phyloP scores from a whole-genome alignment of 768 basidiomycete genomes.

The Mycena albidolilacea region DNA sequence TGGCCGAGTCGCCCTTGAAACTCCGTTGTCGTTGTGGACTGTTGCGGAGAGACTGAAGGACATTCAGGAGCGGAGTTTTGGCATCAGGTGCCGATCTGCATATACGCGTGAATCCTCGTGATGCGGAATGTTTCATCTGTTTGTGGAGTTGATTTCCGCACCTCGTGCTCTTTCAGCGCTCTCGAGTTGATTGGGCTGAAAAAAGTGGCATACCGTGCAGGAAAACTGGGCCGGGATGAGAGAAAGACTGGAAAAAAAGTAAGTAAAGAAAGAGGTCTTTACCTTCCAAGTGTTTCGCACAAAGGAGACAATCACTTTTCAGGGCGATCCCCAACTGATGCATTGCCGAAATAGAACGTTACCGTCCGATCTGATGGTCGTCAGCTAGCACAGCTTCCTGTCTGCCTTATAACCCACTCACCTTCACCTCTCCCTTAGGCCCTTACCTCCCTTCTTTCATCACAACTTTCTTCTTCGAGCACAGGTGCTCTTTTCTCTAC shows the following conservation, averaged over 20 bases:
- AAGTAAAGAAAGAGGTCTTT: neutral
- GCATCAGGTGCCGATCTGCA: neutral
- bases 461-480: conserved; percentile 32
- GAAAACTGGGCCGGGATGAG: too few relatives aligned
- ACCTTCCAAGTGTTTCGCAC: neutral
- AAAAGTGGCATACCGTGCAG: neutral
- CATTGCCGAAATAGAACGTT: neutral
- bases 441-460: conserved; percentile 33
- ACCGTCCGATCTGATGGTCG: conserved; percentile 1
- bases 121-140: conserved; percentile 1
- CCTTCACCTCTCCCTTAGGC: neutral
- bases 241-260: neutral
- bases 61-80: neutral
- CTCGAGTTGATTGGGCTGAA: neutral
- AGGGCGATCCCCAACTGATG: neutral
- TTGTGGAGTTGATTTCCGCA: neutral
- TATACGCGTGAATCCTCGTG: neutral
- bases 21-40: neutral
- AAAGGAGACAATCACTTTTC: neutral
- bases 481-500: conserved; percentile 28
- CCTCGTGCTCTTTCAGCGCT: too few relatives aligned
- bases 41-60: neutral
- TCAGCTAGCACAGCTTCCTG: neutral
- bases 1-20: neutral
- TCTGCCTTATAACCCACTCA: conserved; percentile 2